Conservation (phyloP, 2,329 filamentous ascomycete genomes). For the Lachnellula cervina region DNA sequence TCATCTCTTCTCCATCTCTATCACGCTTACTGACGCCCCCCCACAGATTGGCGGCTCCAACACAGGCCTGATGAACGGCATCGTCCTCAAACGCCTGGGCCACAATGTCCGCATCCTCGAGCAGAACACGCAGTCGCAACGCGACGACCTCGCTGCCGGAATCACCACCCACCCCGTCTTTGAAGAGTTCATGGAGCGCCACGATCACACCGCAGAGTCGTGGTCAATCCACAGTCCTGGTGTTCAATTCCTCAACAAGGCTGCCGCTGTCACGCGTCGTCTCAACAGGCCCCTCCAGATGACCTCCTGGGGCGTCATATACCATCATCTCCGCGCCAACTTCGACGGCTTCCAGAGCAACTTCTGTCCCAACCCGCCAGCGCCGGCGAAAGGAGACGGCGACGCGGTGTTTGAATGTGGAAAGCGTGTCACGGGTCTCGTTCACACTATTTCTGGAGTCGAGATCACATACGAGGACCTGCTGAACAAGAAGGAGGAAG, state of each 20-base stretch:
- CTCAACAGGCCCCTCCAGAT: conserved; percentile 8
- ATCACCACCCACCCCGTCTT: conserved; percentile 10
- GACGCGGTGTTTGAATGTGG: conserved; percentile 4
- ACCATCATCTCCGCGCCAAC: conserved; percentile 15
- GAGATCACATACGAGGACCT: not conserved
- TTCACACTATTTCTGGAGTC: not conserved
- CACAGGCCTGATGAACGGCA: conserved; percentile 6
- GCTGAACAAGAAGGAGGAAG: not conserved
- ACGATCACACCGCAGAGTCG: conserved; percentile 5
- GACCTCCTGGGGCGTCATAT: conserved; percentile 15
- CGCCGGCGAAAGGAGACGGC: conserved; percentile 12
- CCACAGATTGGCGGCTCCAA: conserved; percentile 10
- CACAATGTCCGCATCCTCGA: conserved; percentile 15
- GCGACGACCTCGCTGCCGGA: conserved; percentile 11
- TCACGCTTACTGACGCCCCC: not conserved
- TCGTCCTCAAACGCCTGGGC: conserved; percentile 8
- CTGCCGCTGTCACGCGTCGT: conserved; percentile 4
- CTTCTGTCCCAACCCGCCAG: conserved; percentile 6
- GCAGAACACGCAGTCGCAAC: conserved; percentile 3
- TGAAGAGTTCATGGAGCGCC: conserved; percentile 8
- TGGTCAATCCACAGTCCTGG: not conserved
- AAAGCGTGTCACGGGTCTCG: not conserved
- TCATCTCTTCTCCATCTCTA: not conserved
- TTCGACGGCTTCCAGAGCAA: conserved; percentile 16
- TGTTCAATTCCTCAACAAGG: not conserved